Conservation (phyloP, 2,329 filamentous ascomycete species). For the Fusarium clavum region DNA sequence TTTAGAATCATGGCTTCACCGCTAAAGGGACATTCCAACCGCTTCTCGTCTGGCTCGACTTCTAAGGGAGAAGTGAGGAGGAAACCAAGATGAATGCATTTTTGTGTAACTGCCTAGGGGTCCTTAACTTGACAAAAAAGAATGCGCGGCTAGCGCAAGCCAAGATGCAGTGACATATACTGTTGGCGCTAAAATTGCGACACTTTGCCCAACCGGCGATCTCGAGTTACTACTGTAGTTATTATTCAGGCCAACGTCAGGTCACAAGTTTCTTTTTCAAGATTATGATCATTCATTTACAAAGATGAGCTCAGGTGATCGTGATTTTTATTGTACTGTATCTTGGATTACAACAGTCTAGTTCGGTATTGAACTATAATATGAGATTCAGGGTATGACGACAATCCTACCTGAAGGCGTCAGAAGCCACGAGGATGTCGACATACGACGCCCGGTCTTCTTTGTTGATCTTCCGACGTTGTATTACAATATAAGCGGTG, state of each 20-base stretch:
- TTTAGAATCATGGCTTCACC: constrained; percentile 21
- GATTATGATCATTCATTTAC: not conserved
- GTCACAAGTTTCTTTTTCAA: not conserved
- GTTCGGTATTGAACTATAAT: not conserved
- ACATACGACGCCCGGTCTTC: constrained; percentile 35
- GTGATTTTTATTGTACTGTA: not conserved
- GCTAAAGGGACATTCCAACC: constrained; percentile 13
- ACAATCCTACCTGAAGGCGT: constrained; percentile 31
- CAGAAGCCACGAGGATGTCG: constrained; percentile 46
- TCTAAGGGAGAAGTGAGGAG: constrained; percentile 4
- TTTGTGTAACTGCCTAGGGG: constrained; percentile 25
- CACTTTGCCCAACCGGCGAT: constrained; percentile 11
- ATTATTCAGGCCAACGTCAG: constrained; percentile 2
- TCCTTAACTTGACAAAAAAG: constrained; percentile 12
- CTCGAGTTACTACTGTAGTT: not conserved
- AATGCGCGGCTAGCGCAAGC: constrained; percentile 35
- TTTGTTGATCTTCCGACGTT: constrained; percentile 17
- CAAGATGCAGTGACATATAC: constrained; percentile 31
- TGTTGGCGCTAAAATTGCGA: constrained; percentile 38
- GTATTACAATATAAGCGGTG: not conserved
- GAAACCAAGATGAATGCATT: constrained; percentile 13
- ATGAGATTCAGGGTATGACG: constrained; percentile 9
- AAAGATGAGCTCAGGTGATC: not conserved
- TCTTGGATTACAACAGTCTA: not conserved
- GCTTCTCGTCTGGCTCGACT: constrained; percentile 7